Base-by-base conservation (phyloP, 345 rosid genomes). In the Rhodamnia rubescens region DNA sequence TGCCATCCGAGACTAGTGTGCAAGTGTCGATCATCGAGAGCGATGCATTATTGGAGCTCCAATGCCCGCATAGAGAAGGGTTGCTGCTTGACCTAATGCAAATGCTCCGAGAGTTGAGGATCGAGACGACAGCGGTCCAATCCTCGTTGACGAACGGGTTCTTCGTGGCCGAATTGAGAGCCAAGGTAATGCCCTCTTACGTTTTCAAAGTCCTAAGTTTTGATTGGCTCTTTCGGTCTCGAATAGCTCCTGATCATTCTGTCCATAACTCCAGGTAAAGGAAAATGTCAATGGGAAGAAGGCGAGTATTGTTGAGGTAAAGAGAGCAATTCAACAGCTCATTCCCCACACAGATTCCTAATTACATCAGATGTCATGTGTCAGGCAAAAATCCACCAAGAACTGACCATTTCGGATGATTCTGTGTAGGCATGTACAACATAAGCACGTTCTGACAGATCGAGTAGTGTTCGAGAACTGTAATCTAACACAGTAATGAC, bases 1-100 rank as follows among this genome's bases (percentile, higher is more conserved):
- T 82, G 24, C 16, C 57, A 36, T 84, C 57, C 13, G 91, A 83
- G 64, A 91, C 90, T 1, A 88, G 88, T 15, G 92, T 98, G 32
- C 97, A 98, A 88, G 99, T 98, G 87, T 98, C 99, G 15, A 98
- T 98, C 57, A 98, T 98, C 83, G 99, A 95, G 91, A 89, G 93
- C 32, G 95, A 96, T 55, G 98, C 92, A 21, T 86, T 98, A 90
- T 53, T 98, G 84, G 99, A 98, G 92, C 85, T 98, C 89, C 92
- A 93, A 83, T 98, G 99, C 53, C 91, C 85, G 40, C 90, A 93
- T 29, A 91, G 91, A 81, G 99, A 94, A 85, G 99, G 99, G 61
- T 74, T 96, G 87, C 87, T 98, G 89, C 93, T 98, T 5, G 93
- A 96, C 59, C 90, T 96, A 32, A 97, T 96, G 96, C 95, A 92